Evolutionary conservation across 305 asterid genomes (phyloP).

Genomic region (Fraxinus latifolia): DNA sequence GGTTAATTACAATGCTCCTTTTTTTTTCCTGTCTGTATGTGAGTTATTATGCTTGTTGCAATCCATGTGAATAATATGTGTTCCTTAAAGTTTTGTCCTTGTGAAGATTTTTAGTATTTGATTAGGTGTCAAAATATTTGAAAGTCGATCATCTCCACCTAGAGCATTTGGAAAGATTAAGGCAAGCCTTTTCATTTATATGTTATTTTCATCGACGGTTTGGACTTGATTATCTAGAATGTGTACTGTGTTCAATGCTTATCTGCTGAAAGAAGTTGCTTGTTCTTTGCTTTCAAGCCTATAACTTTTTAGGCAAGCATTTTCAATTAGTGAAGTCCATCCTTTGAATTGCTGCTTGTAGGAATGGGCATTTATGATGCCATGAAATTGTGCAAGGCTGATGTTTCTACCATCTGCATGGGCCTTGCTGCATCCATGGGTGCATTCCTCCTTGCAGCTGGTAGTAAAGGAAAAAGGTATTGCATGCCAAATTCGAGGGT

Average conservation of each 20-base stretch:
- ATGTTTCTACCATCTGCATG: conserved; percentile 79
- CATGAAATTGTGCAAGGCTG: conserved; percentile 93
- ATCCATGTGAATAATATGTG: neutral
- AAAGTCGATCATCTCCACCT: neutral
- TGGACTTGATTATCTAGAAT: neutral
- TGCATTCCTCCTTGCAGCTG: conserved; percentile 88
- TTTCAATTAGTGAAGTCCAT: conserved; percentile 2
- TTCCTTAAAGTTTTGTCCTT: neutral
- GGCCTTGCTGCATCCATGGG: conserved; percentile 94
- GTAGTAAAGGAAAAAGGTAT: conserved; percentile 83
- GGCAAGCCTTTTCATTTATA: neutral
- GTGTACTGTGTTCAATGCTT: neutral
- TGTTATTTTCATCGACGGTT: neutral
- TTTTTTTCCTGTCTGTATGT: neutral
- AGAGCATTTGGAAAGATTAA: neutral
- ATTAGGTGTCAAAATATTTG: neutral
- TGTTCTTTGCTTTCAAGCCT: neutral
- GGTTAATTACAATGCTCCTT: neutral
- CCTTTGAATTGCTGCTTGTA: conserved; percentile 28
- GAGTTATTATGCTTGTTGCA: neutral
- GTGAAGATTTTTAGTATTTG: neutral
- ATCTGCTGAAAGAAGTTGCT: neutral
- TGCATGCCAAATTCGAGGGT: conserved; percentile 97
- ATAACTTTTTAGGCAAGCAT: neutral
- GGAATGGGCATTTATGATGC: conserved; percentile 96